Conservation (phyloP, 192 early-diverging fungal species). For the Entomortierella chlamydospora region DNA sequence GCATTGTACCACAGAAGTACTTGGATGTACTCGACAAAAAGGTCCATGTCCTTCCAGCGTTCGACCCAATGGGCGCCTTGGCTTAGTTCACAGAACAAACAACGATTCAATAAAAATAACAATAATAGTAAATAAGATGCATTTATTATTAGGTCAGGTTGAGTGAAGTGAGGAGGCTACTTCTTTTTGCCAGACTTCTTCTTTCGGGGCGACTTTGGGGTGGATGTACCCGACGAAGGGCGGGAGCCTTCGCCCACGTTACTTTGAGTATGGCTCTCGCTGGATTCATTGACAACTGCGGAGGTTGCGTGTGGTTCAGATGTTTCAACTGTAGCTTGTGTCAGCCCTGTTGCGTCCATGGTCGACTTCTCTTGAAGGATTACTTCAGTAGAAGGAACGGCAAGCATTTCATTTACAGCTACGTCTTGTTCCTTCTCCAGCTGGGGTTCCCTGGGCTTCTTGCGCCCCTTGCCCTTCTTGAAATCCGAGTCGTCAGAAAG, state of each 20-base stretch:
- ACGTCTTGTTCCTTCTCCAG: neutral
- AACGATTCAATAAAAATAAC: conserved; percentile 2
- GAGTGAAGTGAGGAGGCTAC: too few relatives aligned
- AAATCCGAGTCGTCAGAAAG: conserved; percentile 20
- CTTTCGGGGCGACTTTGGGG: conserved; percentile 28
- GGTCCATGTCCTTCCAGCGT: conserved; percentile 76
- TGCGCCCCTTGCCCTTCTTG: conserved; percentile 33
- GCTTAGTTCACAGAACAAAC: conserved; percentile 37
- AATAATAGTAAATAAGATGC: neutral
- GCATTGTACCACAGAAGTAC: conserved; percentile 66
- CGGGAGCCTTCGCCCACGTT: neutral
- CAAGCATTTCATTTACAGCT: neutral
- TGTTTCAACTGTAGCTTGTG: conserved; percentile 16
- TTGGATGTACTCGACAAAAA: conserved; percentile 72
- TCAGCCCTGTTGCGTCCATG: conserved; percentile 17
- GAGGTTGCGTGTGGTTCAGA: neutral
- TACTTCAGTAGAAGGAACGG: neutral
- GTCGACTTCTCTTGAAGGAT: neutral
- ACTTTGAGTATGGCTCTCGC: neutral
- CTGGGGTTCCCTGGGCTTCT: conserved; percentile 14
- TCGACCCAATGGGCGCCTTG: conserved; percentile 83
- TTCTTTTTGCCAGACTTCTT: conserved; percentile 47
- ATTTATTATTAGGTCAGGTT: too few relatives aligned
- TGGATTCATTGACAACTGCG: neutral
- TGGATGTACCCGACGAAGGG: neutral